Evolutionary conservation across 345 rosid species (phyloP), one percentile per base, ranked within the genome.

Genomic region (Hibiscus trionum): DNA sequence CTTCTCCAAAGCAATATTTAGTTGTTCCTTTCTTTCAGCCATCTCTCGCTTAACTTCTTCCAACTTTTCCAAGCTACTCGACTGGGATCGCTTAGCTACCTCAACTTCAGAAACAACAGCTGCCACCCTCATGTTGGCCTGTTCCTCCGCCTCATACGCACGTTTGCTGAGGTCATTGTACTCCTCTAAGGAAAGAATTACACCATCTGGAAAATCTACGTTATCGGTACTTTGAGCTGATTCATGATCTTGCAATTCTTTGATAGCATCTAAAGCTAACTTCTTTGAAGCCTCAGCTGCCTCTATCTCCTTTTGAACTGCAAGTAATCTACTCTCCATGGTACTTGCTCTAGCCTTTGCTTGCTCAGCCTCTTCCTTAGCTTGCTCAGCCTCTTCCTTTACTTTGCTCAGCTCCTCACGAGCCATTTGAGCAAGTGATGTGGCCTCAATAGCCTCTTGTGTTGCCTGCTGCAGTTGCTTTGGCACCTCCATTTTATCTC

Each of bases 241-340:
- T 82, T 85, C 93, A 57, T 93, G 88, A 82, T 90, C 98, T 77
- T 88, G 90, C 83, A 91, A 80, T 0, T 96, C 96, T 73, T 88
- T 88, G 66, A 94, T 85, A 70, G 97, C 92, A 55, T 90, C 90
- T 71, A 88, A 76, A 61, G 98, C 97, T 71, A 91, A 70, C 58
- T 84, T 86, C 78, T 91, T 95, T 3, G 98, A 91, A 78, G 96
- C 96, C 79, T 76, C 88, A 49, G 93, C 87, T 71, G 96, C 93
- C 76, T 86, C 93, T 31, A 87, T 94, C 80, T 91, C 97, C 82
- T 90, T 94, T 66, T 78, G 88, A 72, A 90, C 88, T 7, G 95
- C 95, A 47, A 81, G 73, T 67, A 94, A 80, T 76, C 88, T 87
- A 77, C 91, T 87, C 78, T 90, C 85, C 80, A 86, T 74, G 29